Base-by-base conservation (phyloP, 495 filamentous ascomycete species). In the Talaromyces thailandensis region DNA sequence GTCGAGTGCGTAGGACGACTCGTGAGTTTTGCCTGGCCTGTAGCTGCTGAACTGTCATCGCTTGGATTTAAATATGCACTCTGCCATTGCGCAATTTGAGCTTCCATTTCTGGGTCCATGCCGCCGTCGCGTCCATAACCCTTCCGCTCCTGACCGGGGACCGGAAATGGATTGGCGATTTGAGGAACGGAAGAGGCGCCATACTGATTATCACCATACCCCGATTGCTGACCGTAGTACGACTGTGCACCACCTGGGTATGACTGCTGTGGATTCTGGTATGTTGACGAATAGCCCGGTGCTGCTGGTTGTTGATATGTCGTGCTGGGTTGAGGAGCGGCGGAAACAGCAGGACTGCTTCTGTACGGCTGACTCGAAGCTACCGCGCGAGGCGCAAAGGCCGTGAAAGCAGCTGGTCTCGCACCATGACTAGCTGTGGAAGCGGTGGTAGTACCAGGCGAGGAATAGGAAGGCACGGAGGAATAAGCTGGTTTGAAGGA, bases 61-160 rank as follows among this genome's bases (percentile, higher is more conserved):
- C 43, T 61, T 12, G 24, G 2, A 61, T 80, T 84, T 61, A 86
- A 82, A 71, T 98, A 98, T 18, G 94, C 91, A 68, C 88, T 92
- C 74, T 96, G 92, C 91, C 95, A 98, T 73, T 96, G 92, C 52
- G 93, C 93, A 61, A 97, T 93, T 71, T 96, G 89, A 11, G 92
- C 92, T 61, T 94, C 91, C 71, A 90, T 88, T 67, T 97, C 92
- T 6, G 92, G 87, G 68, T 98, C 93, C 45, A 86, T 62, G 23
- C 75, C 75, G n/a, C 79, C 66, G 31, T 81, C 80, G 0, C 70
- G 76, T 43, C 75, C 77, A 18, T 79, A 80, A n/a, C 45, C 62
- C 75, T 76, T 63, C 32, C 75, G 71, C 37, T 74, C 73, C 58
- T 78, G 75, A 48, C 75, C 80, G 6, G 89, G 86, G 1, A 86